Evolutionary conservation across 116 monocot species (phyloP), one percentile per base, ranked within the genome.

Genomic region (Dioscorea cayenensis): DNA sequence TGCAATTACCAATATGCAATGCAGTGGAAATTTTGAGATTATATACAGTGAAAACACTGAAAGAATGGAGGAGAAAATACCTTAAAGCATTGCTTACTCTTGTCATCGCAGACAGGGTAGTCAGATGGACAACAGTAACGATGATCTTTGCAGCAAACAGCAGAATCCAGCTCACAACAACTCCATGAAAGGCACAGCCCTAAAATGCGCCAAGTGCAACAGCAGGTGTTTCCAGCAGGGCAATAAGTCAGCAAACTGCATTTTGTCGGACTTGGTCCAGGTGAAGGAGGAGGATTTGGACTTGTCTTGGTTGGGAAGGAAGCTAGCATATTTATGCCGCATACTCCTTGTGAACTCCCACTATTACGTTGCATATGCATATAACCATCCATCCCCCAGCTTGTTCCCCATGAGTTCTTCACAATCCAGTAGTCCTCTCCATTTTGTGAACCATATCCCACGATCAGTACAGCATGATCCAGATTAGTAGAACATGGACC

Each of bases 371-470:
- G 80, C 87, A 99, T 85, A 72, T 78, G 70, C 71, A 99, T 94
- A 67, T 89, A 99, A 0, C 94, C 99, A 78, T 84, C 65, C 78
- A 99, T 91, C 29, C 99, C 99, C 99, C 99, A 99, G 20, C 77
- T 85, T 52, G 75, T 78, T 72, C 99, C 99, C 99, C 99, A 99
- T 16, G 94, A 91, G n/a, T 99, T 99, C 66, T 99, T 94, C 68
- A 99, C 0, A 60, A 99, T 99, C 99, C 99, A 94, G 71, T 94
- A 91, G 74, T 99, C 99, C 19, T 67, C 75, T 3, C 94, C 99
- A 71, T 84, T 84, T 73, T 88, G 79, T 49, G 89, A 94, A 66
- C 89, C 91, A 82, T 99, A 99, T 10, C 99, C 99, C 8, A 94
- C 99, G 28, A 99, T 91, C 28, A 99, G 75, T 6, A 99, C 94